These are phyloP conservation scores for Dissophora globulifera DNA, from an alignment of 192 early-diverging fungal genomes.

Conservation along the genomic window DNA sequence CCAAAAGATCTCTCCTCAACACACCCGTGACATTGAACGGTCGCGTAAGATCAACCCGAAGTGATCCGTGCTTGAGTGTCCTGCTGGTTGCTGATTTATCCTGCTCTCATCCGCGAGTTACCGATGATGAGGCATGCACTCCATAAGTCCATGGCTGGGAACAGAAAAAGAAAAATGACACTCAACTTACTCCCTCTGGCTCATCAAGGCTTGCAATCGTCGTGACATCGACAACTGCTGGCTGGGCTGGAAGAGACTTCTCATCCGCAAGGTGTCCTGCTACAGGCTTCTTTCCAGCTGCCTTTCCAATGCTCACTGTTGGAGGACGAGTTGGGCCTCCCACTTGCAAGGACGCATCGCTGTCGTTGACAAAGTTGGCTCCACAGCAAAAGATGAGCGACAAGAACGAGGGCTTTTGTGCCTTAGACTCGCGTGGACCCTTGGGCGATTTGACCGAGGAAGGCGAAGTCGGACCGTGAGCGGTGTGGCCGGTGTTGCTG, in stretches of 20 bases:
- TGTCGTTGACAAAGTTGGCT: slow-evolving; percentile 47
- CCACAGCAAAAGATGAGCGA: slow-evolving; percentile 48
- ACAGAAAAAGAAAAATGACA: too few relatives aligned
- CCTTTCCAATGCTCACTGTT: slow-evolving; percentile 41
- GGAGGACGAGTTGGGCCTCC: slow-evolving; percentile 7
- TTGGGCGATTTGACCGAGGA: slow-evolving; percentile 29
- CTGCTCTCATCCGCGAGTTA: too few relatives aligned
- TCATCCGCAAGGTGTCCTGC: slow-evolving; percentile 22
- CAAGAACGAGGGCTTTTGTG: slow-evolving; percentile 46
- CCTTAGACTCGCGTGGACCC: slow-evolving; percentile 28
- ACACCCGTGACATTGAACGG: background rate
- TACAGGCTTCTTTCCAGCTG: slow-evolving; percentile 36
- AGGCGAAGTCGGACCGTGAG: slow-evolving; percentile 10
- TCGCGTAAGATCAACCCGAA: background rate
- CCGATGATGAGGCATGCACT: too few relatives aligned
- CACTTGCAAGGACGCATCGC: slow-evolving; percentile 22
- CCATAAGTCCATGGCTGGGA: too few relatives aligned
- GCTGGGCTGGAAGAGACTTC: slow-evolving; percentile 24
- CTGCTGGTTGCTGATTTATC: too few relatives aligned
- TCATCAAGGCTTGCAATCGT: slow-evolving; percentile 16
- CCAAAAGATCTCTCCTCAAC: background rate
- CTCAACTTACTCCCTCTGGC: slow-evolving; percentile 33
- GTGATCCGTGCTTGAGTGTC: too few relatives aligned
- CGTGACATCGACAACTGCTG: slow-evolving; percentile 8
- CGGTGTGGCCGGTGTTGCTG: slow-evolving; percentile 3